Base-by-base conservation (phyloP, 2,329 filamentous ascomycete genomes). In the Botrytis deweyae region DNA sequence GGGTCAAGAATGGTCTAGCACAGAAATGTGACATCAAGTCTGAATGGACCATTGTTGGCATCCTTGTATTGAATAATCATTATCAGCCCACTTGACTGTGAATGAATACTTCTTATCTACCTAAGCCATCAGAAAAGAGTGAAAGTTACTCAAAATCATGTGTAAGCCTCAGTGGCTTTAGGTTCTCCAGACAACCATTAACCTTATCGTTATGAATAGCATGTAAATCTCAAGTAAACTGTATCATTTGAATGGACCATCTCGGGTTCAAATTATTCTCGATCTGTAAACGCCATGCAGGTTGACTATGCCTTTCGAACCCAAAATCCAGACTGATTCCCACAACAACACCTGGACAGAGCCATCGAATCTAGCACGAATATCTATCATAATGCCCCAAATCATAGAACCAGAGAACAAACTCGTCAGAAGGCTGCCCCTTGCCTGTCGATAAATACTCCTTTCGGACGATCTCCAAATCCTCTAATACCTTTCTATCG, bases 391-490 rank as follows among this genome's bases (percentile, higher is more conserved):
- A 58, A 18, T 25, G 2, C 20, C 25, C 36, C 1, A 69, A 6
- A 25, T 59, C 38, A 69, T 58, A 58, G 40, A 69, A 69, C 49
- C n/a, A 58, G 20, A 58, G 25, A 16, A 69, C 38, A 69, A 69
- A 59, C 18, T 58, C 36, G n/a, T 58, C 18, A 18, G 66, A 33
- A 12, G 49, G 49, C 18, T 58, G 36, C 40, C 38, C n/a, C 29
- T 69, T 58, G 1, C 38, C 66, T 16, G 38, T 69, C n/a, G 29
- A 44, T 36, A 52, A 12, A 25, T 58, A 33, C 33, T 42, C 36
- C 38, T 69, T 42, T 42, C n/a, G 33, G 25, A 69, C 38, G 10
- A 69, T 58, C n/a, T 69, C 52, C 49, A 58, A 12, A 69, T 58
- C 49, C n/a, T 58, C 36, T 4, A 22, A 44, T 58, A 44, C 38